A percentile compares a stretch with the other conserved stretches of the same genome.
These are phyloP conservation scores for Lojkania enalia DNA, from an alignment of 2,329 filamentous ascomycete genomes.

Conservation along the genomic window DNA sequence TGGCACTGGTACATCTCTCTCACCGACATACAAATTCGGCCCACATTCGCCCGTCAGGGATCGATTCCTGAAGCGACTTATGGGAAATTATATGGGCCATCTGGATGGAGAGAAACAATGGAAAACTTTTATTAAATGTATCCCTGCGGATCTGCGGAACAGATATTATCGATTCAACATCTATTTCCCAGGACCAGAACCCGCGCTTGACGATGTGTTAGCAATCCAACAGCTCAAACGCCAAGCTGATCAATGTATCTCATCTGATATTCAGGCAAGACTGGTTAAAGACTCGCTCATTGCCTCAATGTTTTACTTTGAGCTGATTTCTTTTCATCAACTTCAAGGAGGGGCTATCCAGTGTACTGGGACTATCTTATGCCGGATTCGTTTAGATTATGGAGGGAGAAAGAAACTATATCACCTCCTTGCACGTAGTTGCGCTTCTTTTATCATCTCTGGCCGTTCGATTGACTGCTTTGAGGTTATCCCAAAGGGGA, in stretches of 20 bases:
- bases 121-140: conserved; percentile 20
- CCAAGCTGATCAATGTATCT: neutral
- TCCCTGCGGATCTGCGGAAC: conserved; percentile 11
- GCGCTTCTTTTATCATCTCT: neutral
- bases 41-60: conserved; percentile 26
- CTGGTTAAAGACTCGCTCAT: neutral
- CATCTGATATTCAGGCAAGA: neutral
- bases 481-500: conserved; percentile 1
- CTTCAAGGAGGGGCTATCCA: neutral
- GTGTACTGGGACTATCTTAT: neutral
- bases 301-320: neutral
- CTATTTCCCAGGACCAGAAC: neutral
- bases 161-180: conserved; percentile 30
- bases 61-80: conserved; percentile 22
- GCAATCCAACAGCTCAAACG: neutral
- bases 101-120: conserved; percentile 27
- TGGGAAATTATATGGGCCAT: conserved; percentile 21
- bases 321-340: neutral
- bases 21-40: conserved; percentile 13
- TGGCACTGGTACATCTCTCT: conserved; percentile 23
- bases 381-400: neutral
- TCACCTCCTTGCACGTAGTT: neutral
- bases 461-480: neutral
- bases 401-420: neutral
- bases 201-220: neutral